Evolutionary conservation across 495 filamentous ascomycete species (phyloP).

Genomic region (Xylaria sp.): DNA sequence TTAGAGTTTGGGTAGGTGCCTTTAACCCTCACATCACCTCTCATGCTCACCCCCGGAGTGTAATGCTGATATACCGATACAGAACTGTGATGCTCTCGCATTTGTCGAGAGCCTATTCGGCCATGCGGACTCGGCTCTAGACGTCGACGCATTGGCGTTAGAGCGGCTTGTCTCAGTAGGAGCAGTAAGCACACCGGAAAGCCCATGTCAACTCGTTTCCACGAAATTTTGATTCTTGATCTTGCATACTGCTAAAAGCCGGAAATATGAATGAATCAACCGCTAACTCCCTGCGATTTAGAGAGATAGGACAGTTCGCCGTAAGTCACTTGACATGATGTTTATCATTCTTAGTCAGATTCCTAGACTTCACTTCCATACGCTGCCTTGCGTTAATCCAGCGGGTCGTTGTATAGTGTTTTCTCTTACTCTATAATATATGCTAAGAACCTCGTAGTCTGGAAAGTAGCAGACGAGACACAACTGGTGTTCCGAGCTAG

Average conservation of each 20-base stretch:
- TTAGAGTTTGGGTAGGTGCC: slow-evolving; percentile 64
- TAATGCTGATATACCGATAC: slow-evolving; percentile 33
- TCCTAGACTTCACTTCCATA: not conserved
- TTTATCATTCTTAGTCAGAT: not conserved
- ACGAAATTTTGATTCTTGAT: not conserved
- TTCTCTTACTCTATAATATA: not conserved
- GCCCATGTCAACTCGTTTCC: not conserved
- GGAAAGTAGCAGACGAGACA: slow-evolving; percentile 95
- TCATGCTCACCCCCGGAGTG: not conserved
- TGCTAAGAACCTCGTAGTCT: slow-evolving; percentile 53
- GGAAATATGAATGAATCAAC: not conserved
- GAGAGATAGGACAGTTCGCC: slow-evolving; percentile 86
- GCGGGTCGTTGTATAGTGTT: not conserved
- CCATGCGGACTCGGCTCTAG: slow-evolving; percentile 88
- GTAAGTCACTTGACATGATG: slow-evolving; percentile 6
- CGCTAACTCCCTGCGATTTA: slow-evolving; percentile 35
- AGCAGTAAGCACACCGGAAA: slow-evolving; percentile 38
- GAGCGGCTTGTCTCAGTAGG: slow-evolving; percentile 93
- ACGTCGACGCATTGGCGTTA: slow-evolving; percentile 78
- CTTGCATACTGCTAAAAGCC: not conserved
- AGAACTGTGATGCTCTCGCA: slow-evolving; percentile 77
- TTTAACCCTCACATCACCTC: not conserved
- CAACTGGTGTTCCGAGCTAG: slow-evolving; percentile 95
- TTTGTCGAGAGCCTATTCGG: slow-evolving; percentile 97
- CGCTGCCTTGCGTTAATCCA: not conserved